Percentiles rank a stretch among this genome's conserved stretches.
Evolutionary conservation across 1,139 yeast genomes (phyloP).

Genomic region (Yamadazyma diospyri): DNA sequence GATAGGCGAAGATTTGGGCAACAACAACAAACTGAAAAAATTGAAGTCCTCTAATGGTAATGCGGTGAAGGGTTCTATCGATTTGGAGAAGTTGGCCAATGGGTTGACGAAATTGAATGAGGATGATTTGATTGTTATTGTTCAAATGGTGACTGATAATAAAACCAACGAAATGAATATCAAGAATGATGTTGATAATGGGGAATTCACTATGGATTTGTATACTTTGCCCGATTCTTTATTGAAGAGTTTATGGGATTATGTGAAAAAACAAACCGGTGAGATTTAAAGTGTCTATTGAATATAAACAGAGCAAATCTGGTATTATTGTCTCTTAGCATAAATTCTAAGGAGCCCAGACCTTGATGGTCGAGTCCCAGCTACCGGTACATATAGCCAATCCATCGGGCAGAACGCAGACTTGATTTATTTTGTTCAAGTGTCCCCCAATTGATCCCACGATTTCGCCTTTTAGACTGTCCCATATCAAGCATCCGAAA

Average conservation of each 20-base stretch:
- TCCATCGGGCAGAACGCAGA: slow-evolving; percentile 72
- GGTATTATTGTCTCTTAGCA: neutral
- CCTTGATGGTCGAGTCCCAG: slow-evolving; percentile 65
- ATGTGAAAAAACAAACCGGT: slow-evolving; percentile 67
- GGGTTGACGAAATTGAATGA: slow-evolving; percentile 85
- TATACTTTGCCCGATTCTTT: slow-evolving; percentile 90
- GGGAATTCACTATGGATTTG: slow-evolving; percentile 95
- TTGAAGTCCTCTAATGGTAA: slow-evolving; percentile 50
- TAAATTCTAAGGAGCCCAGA: slow-evolving; percentile 38
- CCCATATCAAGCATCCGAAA: slow-evolving; percentile 77
- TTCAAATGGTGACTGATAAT: slow-evolving; percentile 97
- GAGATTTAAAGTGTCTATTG: slow-evolving; percentile 20
- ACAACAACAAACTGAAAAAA: slow-evolving; percentile 55
- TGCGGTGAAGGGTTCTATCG: slow-evolving; percentile 68
- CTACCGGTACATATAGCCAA: slow-evolving; percentile 67
- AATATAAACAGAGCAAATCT: neutral
- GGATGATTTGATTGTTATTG: slow-evolving; percentile 91
- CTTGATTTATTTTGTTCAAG: slow-evolving; percentile 57
- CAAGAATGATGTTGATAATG: slow-evolving; percentile 93
- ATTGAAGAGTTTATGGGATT: slow-evolving; percentile 92
- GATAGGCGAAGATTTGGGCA: slow-evolving; percentile 18
- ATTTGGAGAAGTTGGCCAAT: slow-evolving; percentile 85
- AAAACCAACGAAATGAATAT: slow-evolving; percentile 94
- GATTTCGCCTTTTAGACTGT: slow-evolving; percentile 59
- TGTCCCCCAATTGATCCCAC: slow-evolving; percentile 59